These are phyloP conservation scores for Pichia sp. DNA, from an alignment of 1,139 yeast species.

Conservation along the genomic window DNA sequence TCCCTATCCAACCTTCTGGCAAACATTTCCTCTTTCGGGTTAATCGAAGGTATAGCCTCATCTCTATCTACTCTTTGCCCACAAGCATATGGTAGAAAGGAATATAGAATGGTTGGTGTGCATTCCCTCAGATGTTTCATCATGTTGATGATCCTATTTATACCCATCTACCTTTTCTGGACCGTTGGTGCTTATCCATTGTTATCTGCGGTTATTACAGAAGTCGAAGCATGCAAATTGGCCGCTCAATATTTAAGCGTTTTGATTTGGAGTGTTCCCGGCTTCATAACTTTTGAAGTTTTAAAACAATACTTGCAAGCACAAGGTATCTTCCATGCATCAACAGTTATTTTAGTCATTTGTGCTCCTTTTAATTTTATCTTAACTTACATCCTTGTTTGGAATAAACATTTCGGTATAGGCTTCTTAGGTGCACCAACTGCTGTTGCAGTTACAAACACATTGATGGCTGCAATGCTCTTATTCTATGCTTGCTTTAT, in stretches of 20 bases:
- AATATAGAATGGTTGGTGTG: constrained; percentile 60
- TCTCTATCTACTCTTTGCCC: constrained; percentile 77
- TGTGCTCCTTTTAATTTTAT: constrained; percentile 73
- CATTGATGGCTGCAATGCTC: constrained; percentile 58
- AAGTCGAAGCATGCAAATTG: constrained; percentile 46
- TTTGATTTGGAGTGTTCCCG: constrained; percentile 65
- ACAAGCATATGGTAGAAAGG: constrained; percentile 70
- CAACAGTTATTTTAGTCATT: constrained; percentile 61
- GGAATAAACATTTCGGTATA: constrained; percentile 55
- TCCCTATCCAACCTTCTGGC: constrained; percentile 75
- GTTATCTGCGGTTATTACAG: constrained; percentile 50
- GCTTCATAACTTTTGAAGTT: constrained; percentile 69
- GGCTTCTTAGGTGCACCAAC: constrained; percentile 80
- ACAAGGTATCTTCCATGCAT: constrained; percentile 78
- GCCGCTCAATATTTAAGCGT: constrained; percentile 58
- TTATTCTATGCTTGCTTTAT: constrained; percentile 45
- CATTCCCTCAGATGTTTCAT: constrained; percentile 65
- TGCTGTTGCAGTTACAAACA: constrained; percentile 68
- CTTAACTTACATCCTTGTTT: constrained; percentile 62
- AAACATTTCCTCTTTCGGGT: constrained; percentile 68
- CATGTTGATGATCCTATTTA: constrained; percentile 50
- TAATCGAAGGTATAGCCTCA: constrained; percentile 72
- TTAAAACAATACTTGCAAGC: constrained; percentile 72
- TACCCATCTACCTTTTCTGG: constrained; percentile 64
- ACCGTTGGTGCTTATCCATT: constrained; percentile 47